These are phyloP conservation scores for Selaginella tamariscina DNA, from an alignment of 75 land plant species.

Conservation along the genomic window DNA sequence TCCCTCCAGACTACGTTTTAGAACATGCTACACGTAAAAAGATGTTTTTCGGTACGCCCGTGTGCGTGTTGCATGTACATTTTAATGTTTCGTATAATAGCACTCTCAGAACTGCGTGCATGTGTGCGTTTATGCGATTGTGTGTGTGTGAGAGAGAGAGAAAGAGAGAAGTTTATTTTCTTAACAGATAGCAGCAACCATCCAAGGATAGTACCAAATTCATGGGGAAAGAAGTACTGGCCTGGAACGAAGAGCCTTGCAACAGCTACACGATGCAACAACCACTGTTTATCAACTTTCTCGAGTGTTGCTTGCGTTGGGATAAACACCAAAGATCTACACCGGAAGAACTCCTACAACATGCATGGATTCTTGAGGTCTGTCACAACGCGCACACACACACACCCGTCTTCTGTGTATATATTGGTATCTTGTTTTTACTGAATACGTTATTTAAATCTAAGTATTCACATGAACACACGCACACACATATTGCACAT, in stretches of 20 bases:
- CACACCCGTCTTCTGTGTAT: neutral
- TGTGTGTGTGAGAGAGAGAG: too few relatives aligned
- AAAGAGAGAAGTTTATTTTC: neutral
- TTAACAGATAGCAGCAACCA: constrained; percentile 28
- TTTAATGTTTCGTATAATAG: neutral
- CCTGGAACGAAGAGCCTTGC: constrained; percentile 27
- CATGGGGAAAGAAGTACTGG: constrained; percentile 36
- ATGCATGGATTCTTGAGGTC: constrained; percentile 32
- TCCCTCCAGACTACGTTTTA: constrained; percentile 19
- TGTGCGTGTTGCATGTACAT: neutral
- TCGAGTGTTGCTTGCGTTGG: constrained; percentile 36
- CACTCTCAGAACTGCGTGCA: neutral
- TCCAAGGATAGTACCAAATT: constrained; percentile 32
- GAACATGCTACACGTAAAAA: constrained; percentile 31
- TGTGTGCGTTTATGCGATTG: too few relatives aligned
- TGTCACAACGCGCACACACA: too few relatives aligned
- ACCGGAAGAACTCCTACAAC: constrained; percentile 28
- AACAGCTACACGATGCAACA: constrained; percentile 21
- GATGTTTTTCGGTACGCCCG: constrained; percentile 30
- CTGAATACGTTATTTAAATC: neutral
- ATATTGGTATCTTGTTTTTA: neutral
- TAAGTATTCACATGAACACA: too few relatives aligned
- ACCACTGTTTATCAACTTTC: constrained; percentile 27
- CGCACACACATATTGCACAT: too few relatives aligned
- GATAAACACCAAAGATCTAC: constrained; percentile 21